A percentile compares a stretch with the other conserved stretches of the same genome.
phyloP scores from a whole-genome alignment of 78 protist species.

The Salpingoeca rosetta region DNA sequence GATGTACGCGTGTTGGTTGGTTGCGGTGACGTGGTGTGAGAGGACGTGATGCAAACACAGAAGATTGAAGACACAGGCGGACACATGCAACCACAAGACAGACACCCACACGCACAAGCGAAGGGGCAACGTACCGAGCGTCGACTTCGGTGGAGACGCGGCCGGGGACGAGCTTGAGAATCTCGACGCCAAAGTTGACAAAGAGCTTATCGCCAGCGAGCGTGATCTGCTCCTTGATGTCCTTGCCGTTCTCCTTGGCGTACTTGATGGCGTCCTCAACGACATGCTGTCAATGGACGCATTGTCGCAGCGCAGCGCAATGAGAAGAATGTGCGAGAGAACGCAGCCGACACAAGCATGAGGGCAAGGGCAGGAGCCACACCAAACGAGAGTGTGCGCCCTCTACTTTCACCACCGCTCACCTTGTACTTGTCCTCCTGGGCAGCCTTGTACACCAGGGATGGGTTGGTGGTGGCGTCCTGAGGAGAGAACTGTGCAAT shows the following conservation, averaged over 20 bases:
- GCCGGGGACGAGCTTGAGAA: constrained; percentile 90
- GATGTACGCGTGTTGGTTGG: not conserved
- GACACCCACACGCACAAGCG: not conserved
- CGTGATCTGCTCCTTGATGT: constrained; percentile 40
- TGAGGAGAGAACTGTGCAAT: constrained; percentile 65
- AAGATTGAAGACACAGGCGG: not conserved
- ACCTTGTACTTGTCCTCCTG: constrained; percentile 46
- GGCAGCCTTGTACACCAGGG: constrained; percentile 78
- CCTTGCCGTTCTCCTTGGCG: constrained; percentile 34
- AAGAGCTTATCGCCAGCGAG: not conserved
- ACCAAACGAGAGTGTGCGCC: too few relatives aligned
- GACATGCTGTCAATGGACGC: too few relatives aligned
- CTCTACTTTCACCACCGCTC: too few relatives aligned
- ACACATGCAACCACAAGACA: not conserved
- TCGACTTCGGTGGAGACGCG: constrained; percentile 92
- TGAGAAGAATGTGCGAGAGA: too few relatives aligned
- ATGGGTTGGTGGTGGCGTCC: constrained; percentile 96
- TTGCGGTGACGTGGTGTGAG: not conserved
- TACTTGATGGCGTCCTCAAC: constrained; percentile 70
- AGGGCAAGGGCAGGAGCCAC: too few relatives aligned
- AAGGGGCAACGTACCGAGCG: constrained; percentile 59
- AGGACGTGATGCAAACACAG: not conserved
- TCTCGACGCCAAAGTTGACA: constrained; percentile 88
- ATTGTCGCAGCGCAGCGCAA: too few relatives aligned
- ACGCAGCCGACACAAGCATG: too few relatives aligned